Evolutionary conservation across 495 filamentous ascomycete genomes (phyloP), one percentile per base, ranked within the genome.

Genomic region (Podospora pseudopauciseta): DNA sequence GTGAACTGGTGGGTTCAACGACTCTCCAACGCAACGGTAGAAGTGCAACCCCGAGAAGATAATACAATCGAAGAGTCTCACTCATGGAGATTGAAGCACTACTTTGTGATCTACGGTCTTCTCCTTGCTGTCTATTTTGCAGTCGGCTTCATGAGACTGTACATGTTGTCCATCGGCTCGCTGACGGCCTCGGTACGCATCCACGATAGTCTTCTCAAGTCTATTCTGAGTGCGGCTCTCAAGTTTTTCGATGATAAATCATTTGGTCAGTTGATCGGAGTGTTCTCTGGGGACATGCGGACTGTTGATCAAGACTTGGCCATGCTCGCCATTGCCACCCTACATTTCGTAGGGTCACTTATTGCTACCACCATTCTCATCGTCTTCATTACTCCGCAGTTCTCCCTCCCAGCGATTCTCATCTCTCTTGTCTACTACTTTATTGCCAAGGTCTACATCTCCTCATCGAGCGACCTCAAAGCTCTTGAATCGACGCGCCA

Each of bases 1-100:
- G 66, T 68, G 23, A 68, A 68, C 66, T 68, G 66, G 66, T 68
- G 66, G 60, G 66, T 68, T 13, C 66, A 68, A 18, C 66, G 60
- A 30, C 60, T 68, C 32, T 68, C 66, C 60, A 64, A 53, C 60
- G 66, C 66, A 49, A 68, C 66, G 20, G 66, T 68, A 58, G 19
- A 64, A 59, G 49, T 30, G 11, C 26, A 56, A 56, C 34, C 54
- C 7, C 53, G 26, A 1, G 54, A 44, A 65, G 49, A 57, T 19
- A 26, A 65, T n/a, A 28, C 53, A 32, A 49, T 57, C 49, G 63
- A 68, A 13, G n/a, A 53, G 44, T 57, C 60, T 16, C 4, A 27
- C 60, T 49, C 60, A 64, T 68, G 60, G 53, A 56, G 32, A 60
- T 59, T 68, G 60, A 19, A 61, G 60, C 53, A 63, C 27, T 68